Percentiles rank a stretch among this genome's conserved stretches.
Evolutionary conservation across 1,139 yeast genomes (phyloP).

Genomic region (Barnettozyma hawaiiensis): DNA sequence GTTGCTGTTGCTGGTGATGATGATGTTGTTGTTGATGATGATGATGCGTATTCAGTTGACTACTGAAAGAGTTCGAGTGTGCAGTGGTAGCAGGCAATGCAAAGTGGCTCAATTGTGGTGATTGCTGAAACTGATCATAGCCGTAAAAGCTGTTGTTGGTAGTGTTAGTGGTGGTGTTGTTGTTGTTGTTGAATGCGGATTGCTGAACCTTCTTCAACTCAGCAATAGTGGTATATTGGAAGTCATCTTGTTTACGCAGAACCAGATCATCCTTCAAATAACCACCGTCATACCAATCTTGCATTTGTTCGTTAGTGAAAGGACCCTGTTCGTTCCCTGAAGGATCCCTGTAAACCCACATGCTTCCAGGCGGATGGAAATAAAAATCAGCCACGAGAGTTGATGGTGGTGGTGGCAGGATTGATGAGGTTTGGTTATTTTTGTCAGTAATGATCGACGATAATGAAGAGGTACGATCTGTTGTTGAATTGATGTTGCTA

Average conservation of each 20-base stretch:
- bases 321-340: slow-evolving; percentile 76
- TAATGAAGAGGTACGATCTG: slow-evolving; percentile 1
- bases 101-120: slow-evolving; percentile 1
- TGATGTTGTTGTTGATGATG: no score
- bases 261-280: slow-evolving; percentile 53
- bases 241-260: slow-evolving; percentile 51
- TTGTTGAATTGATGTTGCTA: slow-evolving; percentile 5
- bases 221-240: slow-evolving; percentile 36
- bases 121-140: slow-evolving; percentile 3
- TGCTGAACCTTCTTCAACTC: slow-evolving; percentile 35
- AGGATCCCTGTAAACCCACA: slow-evolving; percentile 74
- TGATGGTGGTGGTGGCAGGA: slow-evolving; percentile 24
- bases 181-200: slow-evolving; percentile 41
- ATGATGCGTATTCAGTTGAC: background rate
- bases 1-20: no score
- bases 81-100: background rate
- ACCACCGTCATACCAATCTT: slow-evolving; percentile 64
- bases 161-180: no score
- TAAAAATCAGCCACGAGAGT: no score
- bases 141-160: slow-evolving; percentile 8
- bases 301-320: slow-evolving; percentile 70
- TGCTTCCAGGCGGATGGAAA: slow-evolving; percentile 31
- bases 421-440: slow-evolving; percentile 6
- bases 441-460: slow-evolving; percentile 4
- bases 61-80: background rate